Evolutionary conservation across 2,329 filamentous ascomycete genomes (phyloP), one percentile per base, ranked within the genome.

Genomic region (Neonectria punicea): DNA sequence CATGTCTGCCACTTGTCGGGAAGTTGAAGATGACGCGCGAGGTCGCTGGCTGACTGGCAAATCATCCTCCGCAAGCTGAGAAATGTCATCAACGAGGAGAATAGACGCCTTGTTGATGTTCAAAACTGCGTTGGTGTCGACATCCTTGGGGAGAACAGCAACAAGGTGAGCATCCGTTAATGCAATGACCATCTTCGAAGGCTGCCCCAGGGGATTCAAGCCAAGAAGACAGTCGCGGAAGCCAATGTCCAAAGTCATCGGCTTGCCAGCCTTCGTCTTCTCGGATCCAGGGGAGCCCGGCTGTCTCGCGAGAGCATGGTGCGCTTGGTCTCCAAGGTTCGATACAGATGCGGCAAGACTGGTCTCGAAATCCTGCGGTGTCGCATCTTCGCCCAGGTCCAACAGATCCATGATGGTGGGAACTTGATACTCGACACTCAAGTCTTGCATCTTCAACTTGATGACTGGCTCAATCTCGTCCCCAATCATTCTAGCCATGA

Each of bases 401-500:
- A 97, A 85, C 5, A 97, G 79, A 57, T 93, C 93, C 84, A 97
- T 91, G 1, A 98, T 79, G 0, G 92, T 93, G 0, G 93, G 87
- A 4, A 98, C 92, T 16, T 91, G 91, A 77, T 99, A 99, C 76
- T 99, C 97, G n/a, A 93, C 79, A 64, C 89, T 91, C 5, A 97
- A 72, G 66, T 97, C 94, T 78, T 92, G 92, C 46, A 98, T 81
- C 76, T 97, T 97, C 63, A 98, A 78, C 77, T 97, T 97, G 70
- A 98, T 84, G 7, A 93, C 90, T 0, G 97, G 95, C 68, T 98
- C 95, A 80, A 97, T 93, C 76, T 98, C 95, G 76, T 98, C 94
- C 0, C 93, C 93, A 69, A 99, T 92, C 81, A 97, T 92, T 54
- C 96, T 88, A 64, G 92, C 88, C 90, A 97, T 97, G 58, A 98